A percentile compares a stretch with the other conserved stretches of the same genome.
Evolutionary conservation across 257 asterid species (phyloP).

Genomic region (Petunia axillaris): DNA sequence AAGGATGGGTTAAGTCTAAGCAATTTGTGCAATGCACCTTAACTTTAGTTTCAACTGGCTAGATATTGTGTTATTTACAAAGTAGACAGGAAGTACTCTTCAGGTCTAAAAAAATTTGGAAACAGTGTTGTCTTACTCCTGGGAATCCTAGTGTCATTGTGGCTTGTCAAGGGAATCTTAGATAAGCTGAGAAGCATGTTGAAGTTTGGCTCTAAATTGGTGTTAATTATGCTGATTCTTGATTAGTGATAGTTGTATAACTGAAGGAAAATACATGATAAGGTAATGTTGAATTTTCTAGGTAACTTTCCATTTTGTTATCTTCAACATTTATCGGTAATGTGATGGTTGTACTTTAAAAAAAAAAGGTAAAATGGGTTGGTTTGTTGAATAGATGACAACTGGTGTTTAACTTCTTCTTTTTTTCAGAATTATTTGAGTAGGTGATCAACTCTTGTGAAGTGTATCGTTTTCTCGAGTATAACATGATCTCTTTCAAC

Average conservation of each 20-base stretch:
- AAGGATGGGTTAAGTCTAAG: neutral
- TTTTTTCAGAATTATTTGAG: too few species aligned
- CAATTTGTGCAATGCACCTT: neutral
- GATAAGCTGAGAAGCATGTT: neutral
- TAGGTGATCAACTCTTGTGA: too few species aligned
- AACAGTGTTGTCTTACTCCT: neutral
- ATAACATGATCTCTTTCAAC: too few species aligned
- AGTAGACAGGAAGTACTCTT: neutral
- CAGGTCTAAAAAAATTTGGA: neutral
- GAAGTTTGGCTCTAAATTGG: neutral
- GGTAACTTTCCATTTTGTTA: neutral
- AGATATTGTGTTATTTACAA: neutral
- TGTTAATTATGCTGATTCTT: neutral
- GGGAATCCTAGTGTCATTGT: neutral
- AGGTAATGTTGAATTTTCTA: neutral
- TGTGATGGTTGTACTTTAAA: neutral
- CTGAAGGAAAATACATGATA: neutral
- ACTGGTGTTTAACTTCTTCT: too few species aligned
- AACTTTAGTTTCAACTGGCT: neutral
- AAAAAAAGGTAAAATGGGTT: neutral
- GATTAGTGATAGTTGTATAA: neutral
- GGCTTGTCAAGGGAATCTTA: neutral
- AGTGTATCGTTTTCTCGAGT: too few species aligned
- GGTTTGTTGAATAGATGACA: neutral
- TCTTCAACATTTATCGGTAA: slow-evolving; percentile 5